Evolutionary conservation across 2,329 filamentous ascomycete species (phyloP), one percentile per base, ranked within the genome.

Genomic region (Ceratocystis colombiana): DNA sequence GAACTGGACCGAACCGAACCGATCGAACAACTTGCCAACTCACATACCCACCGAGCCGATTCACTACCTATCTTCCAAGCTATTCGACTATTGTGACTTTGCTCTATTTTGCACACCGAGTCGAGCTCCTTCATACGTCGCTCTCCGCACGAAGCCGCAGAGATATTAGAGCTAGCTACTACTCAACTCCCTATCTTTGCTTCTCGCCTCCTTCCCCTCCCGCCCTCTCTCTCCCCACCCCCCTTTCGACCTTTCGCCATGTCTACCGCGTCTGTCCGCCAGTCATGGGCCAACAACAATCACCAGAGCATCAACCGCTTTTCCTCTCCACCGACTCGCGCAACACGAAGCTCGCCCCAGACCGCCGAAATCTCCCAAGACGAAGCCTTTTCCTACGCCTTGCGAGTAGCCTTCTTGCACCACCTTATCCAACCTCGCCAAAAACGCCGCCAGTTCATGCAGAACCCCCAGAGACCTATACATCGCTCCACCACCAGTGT

Each of bases 391-490:
- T 88, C 86, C 69, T 96, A 90, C 77, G 91, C 92, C 71, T 84
- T 99, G 65, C 88, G 94, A 69, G 87, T 89, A 71, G 93, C 93
- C 71, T 96, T 90, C 76, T 88, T 99, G 67, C 83, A 93, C 76
- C 95, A 99, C 76, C 86, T 97, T 57, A 83, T 99, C 64, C 91
- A 96, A 74, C 93, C 94, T 69, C 89, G 91, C 73, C 84, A 89
- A 72, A 94, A 93, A 77, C 85, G 90, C 73, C 89, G 93, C 73
- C 90, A 96, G 78, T 95, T 91, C 82, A 85, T 94, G 53, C 77
- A 85, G 77, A 73, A 82, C 70, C 78, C 87, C 62, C 62, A 46
- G 7, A 59, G 61, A 12, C 82, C 84, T 66, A 82, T 84, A 69
- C 78, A 82, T 6, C 79, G 80, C 70, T 78, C 77, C 63, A 84